Percentiles rank a stretch among this genome's conserved stretches.
These are phyloP conservation scores for Senna tora DNA, from an alignment of 306 rosid genomes.

Conservation along the genomic window DNA sequence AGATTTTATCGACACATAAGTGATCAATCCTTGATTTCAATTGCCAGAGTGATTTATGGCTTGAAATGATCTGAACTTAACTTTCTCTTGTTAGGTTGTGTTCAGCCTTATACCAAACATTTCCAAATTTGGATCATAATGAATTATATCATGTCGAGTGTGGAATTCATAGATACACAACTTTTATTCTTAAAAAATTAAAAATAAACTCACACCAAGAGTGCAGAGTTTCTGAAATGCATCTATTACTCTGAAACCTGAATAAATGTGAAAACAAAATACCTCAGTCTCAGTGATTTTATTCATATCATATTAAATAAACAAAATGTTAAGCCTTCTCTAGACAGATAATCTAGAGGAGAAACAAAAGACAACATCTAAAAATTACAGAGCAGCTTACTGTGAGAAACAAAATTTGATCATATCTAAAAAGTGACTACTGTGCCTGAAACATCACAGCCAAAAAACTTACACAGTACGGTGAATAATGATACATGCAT, in stretches of 20 bases:
- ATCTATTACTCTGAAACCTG: background rate
- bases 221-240: background rate
- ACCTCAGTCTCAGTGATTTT: background rate
- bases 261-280: background rate
- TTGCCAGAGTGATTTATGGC: too few relatives aligned
- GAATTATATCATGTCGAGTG: background rate
- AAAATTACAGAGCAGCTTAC: background rate
- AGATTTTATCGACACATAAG: slow-evolving; percentile 1
- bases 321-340: background rate
- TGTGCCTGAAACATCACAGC: slow-evolving; percentile 1
- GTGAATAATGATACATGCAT: background rate
- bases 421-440: background rate
- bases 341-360: background rate
- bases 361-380: background rate
- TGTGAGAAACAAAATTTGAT: background rate
- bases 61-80: background rate
- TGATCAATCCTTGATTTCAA: too few relatives aligned
- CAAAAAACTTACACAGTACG: background rate
- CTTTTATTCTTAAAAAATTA: too few relatives aligned
- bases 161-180: background rate
- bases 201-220: too few relatives aligned
- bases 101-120: slow-evolving; percentile 49
- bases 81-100: slow-evolving; percentile 37
- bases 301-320: too few relatives aligned
- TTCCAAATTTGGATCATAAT: slow-evolving; percentile 38